Percentiles rank a stretch among this genome's conserved stretches.
These are phyloP conservation scores for Russula ochroleuca DNA, from an alignment of 768 basidiomycete species.

Conservation along the genomic window DNA sequence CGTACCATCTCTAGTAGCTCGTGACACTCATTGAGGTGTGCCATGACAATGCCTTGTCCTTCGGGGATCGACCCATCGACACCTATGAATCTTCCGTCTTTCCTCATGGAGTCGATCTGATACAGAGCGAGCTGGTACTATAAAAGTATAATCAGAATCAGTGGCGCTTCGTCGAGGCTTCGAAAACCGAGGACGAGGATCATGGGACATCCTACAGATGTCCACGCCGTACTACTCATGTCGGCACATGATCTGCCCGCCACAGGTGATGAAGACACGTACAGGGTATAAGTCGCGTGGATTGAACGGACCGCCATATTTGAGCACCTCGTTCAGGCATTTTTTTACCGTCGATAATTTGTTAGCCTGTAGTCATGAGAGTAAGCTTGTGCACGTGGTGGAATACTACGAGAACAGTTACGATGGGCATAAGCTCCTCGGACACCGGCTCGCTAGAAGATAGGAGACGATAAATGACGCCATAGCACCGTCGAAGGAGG, in stretches of 20 bases:
- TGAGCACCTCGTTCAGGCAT: constrained; percentile 91
- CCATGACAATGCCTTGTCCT: constrained; percentile 94
- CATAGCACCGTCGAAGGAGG: constrained; percentile 90
- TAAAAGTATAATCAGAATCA: constrained; percentile 6
- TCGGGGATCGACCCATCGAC: constrained; percentile 88
- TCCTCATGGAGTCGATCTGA: constrained; percentile 90
- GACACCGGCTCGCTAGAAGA: constrained; percentile 96
- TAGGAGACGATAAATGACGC: constrained; percentile 87
- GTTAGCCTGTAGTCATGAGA: constrained; percentile 61
- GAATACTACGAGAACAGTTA: constrained; percentile 36
- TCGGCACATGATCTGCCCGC: not conserved
- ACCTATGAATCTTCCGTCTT: constrained; percentile 91
- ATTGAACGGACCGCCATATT: constrained; percentile 90
- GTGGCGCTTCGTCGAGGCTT: not conserved
- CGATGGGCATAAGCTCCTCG: constrained; percentile 96
- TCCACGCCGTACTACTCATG: not conserved
- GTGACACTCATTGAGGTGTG: constrained; percentile 93
- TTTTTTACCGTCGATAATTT: constrained; percentile 96
- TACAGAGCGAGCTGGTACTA: constrained; percentile 92
- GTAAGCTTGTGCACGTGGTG: not conserved
- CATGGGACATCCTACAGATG: constrained; percentile 10
- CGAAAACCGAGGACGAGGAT: not conserved
- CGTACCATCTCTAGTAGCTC: constrained; percentile 91
- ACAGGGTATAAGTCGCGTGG: constrained; percentile 93
- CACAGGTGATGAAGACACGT: constrained; percentile 33